These are phyloP conservation scores for Penicillium flavigenum DNA, from an alignment of 495 filamentous ascomycete genomes.

Conservation along the genomic window DNA sequence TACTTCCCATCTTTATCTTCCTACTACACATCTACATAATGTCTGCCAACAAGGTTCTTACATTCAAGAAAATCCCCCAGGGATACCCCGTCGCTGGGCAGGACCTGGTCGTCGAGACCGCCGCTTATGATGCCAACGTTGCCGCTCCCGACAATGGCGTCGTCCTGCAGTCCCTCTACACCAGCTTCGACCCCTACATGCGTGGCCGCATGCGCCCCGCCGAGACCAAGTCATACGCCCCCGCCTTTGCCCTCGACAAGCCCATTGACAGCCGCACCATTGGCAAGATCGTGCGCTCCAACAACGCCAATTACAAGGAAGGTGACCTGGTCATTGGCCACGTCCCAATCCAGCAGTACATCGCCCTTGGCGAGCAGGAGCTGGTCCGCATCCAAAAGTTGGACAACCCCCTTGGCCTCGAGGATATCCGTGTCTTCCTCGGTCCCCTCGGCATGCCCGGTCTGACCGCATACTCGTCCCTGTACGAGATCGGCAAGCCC, in stretches of 20 bases:
- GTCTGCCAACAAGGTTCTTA: constrained; percentile 70
- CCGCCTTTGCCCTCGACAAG: constrained; percentile 54
- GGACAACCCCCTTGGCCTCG: constrained; percentile 46
- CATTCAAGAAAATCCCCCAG: constrained; percentile 72
- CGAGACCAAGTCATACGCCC: constrained; percentile 60
- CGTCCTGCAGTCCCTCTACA: constrained; percentile 68
- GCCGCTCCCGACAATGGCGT: constrained; percentile 67
- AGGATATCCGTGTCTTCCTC: constrained; percentile 54
- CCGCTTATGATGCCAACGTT: constrained; percentile 63
- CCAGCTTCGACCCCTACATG: constrained; percentile 88
- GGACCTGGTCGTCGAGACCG: constrained; percentile 67
- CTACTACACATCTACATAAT: constrained; percentile 23
- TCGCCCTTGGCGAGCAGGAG: constrained; percentile 31
- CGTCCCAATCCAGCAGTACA: constrained; percentile 63
- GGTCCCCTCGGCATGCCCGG: constrained; percentile 87
- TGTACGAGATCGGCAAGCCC: constrained; percentile 81
- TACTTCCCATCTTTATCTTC: constrained; percentile 1
- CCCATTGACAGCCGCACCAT: constrained; percentile 60
- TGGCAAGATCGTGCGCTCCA: constrained; percentile 65
- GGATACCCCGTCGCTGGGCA: constrained; percentile 70
- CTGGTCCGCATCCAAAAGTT: constrained; percentile 35
- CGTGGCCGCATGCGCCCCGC: constrained; percentile 62
- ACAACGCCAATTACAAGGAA: constrained; percentile 56
- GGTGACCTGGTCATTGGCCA: constrained; percentile 67
- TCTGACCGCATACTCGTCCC: constrained; percentile 75